Base-by-base conservation (phyloP, 202 grass and related monocot species). In the Cymbopogon flexuosus region DNA sequence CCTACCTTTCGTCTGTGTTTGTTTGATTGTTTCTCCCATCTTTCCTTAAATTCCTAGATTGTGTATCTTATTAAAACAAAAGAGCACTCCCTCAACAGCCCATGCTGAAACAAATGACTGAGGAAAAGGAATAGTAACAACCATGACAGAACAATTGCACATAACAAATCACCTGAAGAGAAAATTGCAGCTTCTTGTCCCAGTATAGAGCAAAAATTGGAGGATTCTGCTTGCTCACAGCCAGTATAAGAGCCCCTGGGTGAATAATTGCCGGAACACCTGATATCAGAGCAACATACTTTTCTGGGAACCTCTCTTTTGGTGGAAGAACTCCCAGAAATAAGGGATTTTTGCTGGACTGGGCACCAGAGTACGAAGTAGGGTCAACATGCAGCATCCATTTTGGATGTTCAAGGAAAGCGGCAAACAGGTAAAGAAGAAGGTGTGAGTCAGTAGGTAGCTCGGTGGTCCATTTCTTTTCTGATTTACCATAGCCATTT, bases 341-440 rank as follows among this genome's bases (percentile, higher is more conserved):
- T 42, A 98, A 93, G 41, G 95, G 92, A 82, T 98, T 98, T 88
- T 98, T 94, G 86, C 88, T 91, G 70, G 90, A 98, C 40, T 94
- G 92, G 33, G 95, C 84, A 79, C 95, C 90, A 82, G 95, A 94
- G 78, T 93, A 98, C 39, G 90, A 98, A 56, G 88, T 90, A 71
- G 92, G 90, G 52, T 98, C 95, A 70, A 93, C 92, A 87, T 94
- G 91, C 71, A 98, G 79, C 95, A 93, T 98, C 95, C 95, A 98
- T 90, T 90, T 87, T 46, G 95, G 95, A 82, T 98, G 95, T 77
- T 98, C 95, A 75, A 98, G 84, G 73, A 98, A 98, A 91, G 95
- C 89, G 22, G 90, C 86, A 87, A 98, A 94, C 78, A 98, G 82
- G 72, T 94, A 98, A 46, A 98, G 64, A 62, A 98, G 68, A 73